A percentile compares a stretch with the other conserved stretches of the same genome.
These are phyloP conservation scores for Neurospora discreta DNA, from an alignment of 495 filamentous ascomycete species.

Conservation along the genomic window DNA sequence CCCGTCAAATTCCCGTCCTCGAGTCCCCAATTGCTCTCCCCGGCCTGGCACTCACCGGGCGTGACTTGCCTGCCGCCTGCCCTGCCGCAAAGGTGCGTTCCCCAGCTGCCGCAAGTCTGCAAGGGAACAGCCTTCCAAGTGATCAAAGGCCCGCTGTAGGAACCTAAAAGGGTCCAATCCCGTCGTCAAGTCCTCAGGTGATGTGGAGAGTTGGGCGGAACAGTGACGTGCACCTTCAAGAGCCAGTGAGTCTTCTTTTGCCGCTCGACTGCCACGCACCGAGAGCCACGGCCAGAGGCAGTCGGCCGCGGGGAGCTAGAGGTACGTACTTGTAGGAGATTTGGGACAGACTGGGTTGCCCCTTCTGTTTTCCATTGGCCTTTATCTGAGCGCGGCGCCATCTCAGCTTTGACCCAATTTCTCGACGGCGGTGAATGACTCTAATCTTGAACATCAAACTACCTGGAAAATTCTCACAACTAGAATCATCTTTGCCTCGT, in stretches of 20 bases:
- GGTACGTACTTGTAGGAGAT: not conserved
- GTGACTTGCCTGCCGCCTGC: not conserved
- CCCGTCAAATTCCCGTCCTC: not conserved
- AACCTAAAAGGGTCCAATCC: not conserved
- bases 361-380: not conserved
- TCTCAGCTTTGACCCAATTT: not conserved
- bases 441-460: not conserved
- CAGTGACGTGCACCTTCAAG: not conserved
- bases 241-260: not conserved
- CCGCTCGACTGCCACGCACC: not conserved
- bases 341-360: not conserved
- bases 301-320: not conserved
- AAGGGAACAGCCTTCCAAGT: not conserved
- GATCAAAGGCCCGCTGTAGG: not conserved
- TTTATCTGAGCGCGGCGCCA: slow-evolving; percentile 7
- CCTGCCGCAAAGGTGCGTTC: not conserved
- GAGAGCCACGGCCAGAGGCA: not conserved
- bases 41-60: too few relatives aligned
- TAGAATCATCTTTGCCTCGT: slow-evolving; percentile 1
- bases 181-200: not conserved
- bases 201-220: not conserved
- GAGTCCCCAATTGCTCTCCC: not conserved
- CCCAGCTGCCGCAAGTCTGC: not conserved
- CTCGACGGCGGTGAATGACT: slow-evolving; percentile 18
- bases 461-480: slow-evolving; percentile 1